These are phyloP conservation scores for Lagenidium sp. DNA, from an alignment of 352 stramenopile genomes.

Conservation along the genomic window DNA sequence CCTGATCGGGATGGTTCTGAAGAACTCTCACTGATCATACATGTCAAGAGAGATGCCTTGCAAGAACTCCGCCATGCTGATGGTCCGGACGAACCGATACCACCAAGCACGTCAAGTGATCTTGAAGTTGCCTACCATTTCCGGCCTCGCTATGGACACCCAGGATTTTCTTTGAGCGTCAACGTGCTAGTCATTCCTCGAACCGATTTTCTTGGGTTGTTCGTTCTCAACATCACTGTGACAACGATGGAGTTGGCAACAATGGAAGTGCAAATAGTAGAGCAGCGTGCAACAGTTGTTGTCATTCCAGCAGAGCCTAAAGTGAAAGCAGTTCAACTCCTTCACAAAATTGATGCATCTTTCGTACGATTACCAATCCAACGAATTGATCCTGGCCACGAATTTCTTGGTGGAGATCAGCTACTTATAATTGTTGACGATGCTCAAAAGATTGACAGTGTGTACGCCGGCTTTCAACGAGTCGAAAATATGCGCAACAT, in stretches of 20 bases:
- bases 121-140: neutral
- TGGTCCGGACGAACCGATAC: neutral
- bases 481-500: neutral
- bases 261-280: constrained; percentile 7
- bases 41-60: neutral
- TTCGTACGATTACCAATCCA: neutral
- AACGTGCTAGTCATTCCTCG: too few species aligned
- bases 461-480: neutral
- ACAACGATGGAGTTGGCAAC: constrained; percentile 25
- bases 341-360: constrained; percentile 3
- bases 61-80: neutral
- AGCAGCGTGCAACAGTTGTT: constrained; percentile 12
- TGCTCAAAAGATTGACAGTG: neutral
- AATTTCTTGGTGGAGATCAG: neutral
- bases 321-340: constrained; percentile 3
- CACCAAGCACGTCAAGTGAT: neutral
- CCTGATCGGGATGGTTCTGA: too few species aligned
- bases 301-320: constrained; percentile 16
- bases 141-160: constrained; percentile 6
- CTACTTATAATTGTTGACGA: neutral
- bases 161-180: constrained; percentile 16
- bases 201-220: constrained; percentile 34
- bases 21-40: too few species aligned
- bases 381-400: neutral
- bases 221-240: constrained; percentile 24